Evolutionary conservation across 768 basidiomycete genomes (phyloP).

Genomic region (Termitomyces eurrhizus): DNA sequence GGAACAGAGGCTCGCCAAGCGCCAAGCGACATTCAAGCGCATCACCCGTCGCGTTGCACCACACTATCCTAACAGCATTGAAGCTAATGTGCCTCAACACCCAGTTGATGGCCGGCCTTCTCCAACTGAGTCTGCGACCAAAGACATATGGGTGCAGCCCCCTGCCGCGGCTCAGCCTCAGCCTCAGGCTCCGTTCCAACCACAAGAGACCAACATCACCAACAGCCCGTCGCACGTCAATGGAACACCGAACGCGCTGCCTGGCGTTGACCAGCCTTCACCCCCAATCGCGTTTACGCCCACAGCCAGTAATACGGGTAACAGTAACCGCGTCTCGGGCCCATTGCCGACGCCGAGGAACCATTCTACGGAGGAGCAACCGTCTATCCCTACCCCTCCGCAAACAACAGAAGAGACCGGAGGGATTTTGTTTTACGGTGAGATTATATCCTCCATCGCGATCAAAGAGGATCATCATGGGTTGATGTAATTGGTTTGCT

Average conservation of each 20-base stretch:
- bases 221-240: not conserved
- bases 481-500: not conserved
- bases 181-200: not conserved
- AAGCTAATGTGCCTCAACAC: conserved; percentile 12
- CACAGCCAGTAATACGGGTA: not conserved
- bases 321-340: conserved; percentile 7
- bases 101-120: conserved; percentile 20
- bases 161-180: not conserved
- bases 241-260: conserved; percentile 36
- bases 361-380: conserved; percentile 11
- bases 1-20: conserved; percentile 17
- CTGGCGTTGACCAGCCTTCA: conserved; percentile 12
- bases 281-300: conserved; percentile 7
- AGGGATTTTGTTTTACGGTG: conserved; percentile 83
- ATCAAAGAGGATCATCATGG: not conserved
- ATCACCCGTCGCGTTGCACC: conserved; percentile 24
- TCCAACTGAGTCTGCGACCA: conserved; percentile 48
- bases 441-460: conserved; percentile 22
- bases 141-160: conserved; percentile 3
- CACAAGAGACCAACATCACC: not conserved
- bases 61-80: conserved; percentile 7
- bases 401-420: conserved; percentile 22
- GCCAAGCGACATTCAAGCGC: conserved; percentile 28
- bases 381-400: conserved; percentile 18
- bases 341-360: conserved; percentile 15